Conservation (phyloP, 2,329 filamentous ascomycete species). For the Fusarium nodosum region DNA sequence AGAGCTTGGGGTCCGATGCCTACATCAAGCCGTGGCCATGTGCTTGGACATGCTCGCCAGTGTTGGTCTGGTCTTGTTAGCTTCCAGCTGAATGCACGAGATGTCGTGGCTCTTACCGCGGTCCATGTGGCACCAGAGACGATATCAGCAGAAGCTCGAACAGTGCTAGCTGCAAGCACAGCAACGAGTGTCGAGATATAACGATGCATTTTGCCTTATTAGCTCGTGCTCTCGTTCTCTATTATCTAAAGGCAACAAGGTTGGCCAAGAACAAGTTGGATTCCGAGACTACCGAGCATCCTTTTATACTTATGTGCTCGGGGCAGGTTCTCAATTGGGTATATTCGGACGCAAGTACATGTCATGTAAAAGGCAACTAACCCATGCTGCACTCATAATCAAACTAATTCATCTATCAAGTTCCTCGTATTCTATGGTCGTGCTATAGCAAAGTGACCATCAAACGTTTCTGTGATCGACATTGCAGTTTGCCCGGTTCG, state of each 20-base stretch:
- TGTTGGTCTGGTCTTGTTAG: conserved; percentile 53
- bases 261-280: background rate
- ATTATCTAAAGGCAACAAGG: background rate
- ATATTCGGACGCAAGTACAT: conserved; percentile 10
- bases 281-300: background rate
- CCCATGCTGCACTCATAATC: background rate
- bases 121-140: conserved; percentile 64
- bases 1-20: background rate
- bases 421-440: background rate
- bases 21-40: conserved; percentile 75
- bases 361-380: background rate
- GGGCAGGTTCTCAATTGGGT: background rate
- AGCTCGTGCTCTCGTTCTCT: background rate
- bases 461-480: conserved; percentile 6
- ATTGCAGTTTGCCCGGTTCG: background rate
- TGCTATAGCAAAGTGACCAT: background rate
- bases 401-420: background rate
- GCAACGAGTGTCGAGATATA: conserved; percentile 17
- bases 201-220: background rate
- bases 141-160: conserved; percentile 51
- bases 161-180: conserved; percentile 15
- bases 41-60: conserved; percentile 72
- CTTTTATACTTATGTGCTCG: background rate
- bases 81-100: fast-evolving
- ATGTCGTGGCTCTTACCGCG: conserved; percentile 46